phyloP scores from a whole-genome alignment of 257 asterid species.

The Misopates orontium region DNA sequence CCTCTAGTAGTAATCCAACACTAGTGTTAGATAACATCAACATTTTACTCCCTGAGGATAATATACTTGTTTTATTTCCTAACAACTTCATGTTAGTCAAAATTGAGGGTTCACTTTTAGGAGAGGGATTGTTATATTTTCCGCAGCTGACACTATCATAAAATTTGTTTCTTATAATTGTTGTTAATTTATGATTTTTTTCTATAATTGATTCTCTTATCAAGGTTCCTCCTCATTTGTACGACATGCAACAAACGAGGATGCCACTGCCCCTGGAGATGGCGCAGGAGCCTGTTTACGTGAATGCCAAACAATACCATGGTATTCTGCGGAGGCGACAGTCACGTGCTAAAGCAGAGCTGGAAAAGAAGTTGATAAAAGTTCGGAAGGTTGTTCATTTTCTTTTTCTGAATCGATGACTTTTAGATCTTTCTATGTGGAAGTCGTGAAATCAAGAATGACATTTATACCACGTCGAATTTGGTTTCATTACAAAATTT shows the following conservation, averaged over 20 bases:
- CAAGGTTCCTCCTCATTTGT: constrained; percentile 66
- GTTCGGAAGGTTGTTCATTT: constrained; percentile 59
- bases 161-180: not conserved
- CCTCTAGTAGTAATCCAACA: too few relatives aligned
- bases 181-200: constrained; percentile 1
- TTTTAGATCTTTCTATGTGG: too few relatives aligned
- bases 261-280: constrained; percentile 86
- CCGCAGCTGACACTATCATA: too few relatives aligned
- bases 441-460: too few relatives aligned
- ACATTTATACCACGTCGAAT: too few relatives aligned
- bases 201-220: constrained; percentile 15
- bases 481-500: too few relatives aligned
- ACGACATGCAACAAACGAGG: constrained; percentile 67
- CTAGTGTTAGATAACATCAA: too few relatives aligned
- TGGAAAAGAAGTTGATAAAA: constrained; percentile 75
- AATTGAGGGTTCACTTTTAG: not conserved
- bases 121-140: too few relatives aligned
- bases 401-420: constrained; percentile 14
- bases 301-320: constrained; percentile 88
- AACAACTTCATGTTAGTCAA: not conserved
- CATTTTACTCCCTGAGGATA: too few relatives aligned
- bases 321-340: constrained; percentile 83
- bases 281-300: constrained; percentile 89
- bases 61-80: not conserved
- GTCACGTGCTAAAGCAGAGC: constrained; percentile 93